Percentiles rank a stretch among this genome's conserved stretches.
phyloP scores from a whole-genome alignment of 495 filamentous ascomycete genomes.

The Aspergillus sclerotioniger region DNA sequence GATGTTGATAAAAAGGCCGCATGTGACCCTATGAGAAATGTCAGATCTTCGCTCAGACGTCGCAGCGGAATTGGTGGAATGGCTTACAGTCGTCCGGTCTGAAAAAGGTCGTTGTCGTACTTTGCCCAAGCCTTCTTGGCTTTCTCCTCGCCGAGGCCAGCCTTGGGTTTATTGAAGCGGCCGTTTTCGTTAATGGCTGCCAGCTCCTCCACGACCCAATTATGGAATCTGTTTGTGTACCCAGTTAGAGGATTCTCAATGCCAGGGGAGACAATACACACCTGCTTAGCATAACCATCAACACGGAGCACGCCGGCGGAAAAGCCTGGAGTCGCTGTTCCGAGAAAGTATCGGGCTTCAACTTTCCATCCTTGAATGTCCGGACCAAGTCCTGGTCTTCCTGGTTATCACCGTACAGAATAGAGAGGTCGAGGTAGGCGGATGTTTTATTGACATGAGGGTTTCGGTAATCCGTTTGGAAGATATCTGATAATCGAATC shows the following conservation, averaged over 20 bases:
- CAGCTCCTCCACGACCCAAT: slow-evolving; percentile 70
- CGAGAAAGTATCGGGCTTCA: slow-evolving; percentile 59
- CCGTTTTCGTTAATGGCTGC: slow-evolving; percentile 68
- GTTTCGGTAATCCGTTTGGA: slow-evolving; percentile 56
- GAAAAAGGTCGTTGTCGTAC: slow-evolving; percentile 82
- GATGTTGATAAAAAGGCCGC: slow-evolving; percentile 82
- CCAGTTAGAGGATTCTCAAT: background rate
- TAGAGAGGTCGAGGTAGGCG: slow-evolving; percentile 57
- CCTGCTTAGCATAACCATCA: slow-evolving; percentile 57
- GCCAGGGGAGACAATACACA: slow-evolving; percentile 1
- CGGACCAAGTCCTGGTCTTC: slow-evolving; percentile 57
- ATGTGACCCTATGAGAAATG: slow-evolving; percentile 56
- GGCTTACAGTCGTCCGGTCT: slow-evolving; percentile 64
- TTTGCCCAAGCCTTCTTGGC: slow-evolving; percentile 62
- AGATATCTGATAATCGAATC: slow-evolving; percentile 42
- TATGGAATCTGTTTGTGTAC: slow-evolving; percentile 60
- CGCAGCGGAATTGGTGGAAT: background rate
- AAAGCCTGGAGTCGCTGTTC: slow-evolving; percentile 55
- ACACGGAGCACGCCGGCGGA: slow-evolving; percentile 54
- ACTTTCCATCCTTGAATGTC: slow-evolving; percentile 54
- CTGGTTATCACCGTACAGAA: slow-evolving; percentile 55
- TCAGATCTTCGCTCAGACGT: slow-evolving; percentile 9
- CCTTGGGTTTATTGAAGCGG: slow-evolving; percentile 61
- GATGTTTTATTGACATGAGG: slow-evolving; percentile 55
- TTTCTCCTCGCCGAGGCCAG: slow-evolving; percentile 45